phyloP scores from a whole-genome alignment of 768 basidiomycete genomes.

The Chlorophyllum brunneum region DNA sequence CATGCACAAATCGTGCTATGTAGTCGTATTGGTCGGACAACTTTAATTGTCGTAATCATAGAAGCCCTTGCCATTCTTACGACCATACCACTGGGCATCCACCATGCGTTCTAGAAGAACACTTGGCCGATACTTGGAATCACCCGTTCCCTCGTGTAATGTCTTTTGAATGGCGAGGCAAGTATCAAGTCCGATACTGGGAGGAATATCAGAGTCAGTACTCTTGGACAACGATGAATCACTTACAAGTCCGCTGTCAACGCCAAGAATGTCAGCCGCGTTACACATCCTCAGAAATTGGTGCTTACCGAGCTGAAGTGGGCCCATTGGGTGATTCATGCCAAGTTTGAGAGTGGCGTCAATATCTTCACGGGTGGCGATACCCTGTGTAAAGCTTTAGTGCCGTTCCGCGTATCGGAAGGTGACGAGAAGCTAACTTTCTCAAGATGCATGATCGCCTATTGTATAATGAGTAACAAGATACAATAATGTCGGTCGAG shows the following conservation, averaged over 20 bases:
- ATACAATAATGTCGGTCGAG: not conserved
- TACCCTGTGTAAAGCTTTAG: constrained; percentile 47
- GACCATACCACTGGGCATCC: constrained; percentile 90
- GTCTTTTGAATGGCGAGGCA: constrained; percentile 93
- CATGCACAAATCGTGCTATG: too few species aligned
- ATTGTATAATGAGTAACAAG: constrained; percentile 5
- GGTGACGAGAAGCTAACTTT: constrained; percentile 44
- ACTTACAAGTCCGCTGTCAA: constrained; percentile 56
- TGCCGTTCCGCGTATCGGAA: too few species aligned
- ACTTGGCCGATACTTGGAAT: constrained; percentile 93
- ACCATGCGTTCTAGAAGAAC: constrained; percentile 93
- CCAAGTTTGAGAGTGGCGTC: constrained; percentile 92
- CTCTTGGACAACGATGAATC: not conserved
- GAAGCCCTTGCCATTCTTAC: constrained; percentile 92
- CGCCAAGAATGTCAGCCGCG: constrained; percentile 4
- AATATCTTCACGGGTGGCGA: constrained; percentile 92
- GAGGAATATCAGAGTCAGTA: not conserved
- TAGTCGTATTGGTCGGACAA: too few species aligned
- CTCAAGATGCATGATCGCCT: constrained; percentile 93
- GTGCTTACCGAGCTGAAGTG: constrained; percentile 73
- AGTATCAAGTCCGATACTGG: constrained; percentile 94
- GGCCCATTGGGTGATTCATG: constrained; percentile 96
- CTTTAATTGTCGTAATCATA: constrained; percentile 65
- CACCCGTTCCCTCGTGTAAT: constrained; percentile 82
- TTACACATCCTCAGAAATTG: not conserved